phyloP scores from a whole-genome alignment of 768 basidiomycete genomes.

The Boletus bicolor region DNA sequence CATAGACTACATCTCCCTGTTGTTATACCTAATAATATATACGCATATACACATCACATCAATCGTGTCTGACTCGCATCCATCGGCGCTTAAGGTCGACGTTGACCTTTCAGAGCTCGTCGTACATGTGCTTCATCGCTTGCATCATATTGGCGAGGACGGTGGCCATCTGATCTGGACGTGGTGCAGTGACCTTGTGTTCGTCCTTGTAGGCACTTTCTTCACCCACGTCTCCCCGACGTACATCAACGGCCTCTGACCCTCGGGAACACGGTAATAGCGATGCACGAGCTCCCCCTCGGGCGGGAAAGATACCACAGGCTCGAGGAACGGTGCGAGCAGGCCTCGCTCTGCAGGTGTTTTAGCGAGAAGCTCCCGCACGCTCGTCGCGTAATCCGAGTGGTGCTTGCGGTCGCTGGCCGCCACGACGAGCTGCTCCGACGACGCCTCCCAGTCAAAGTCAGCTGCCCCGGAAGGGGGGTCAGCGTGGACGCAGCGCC shows the following conservation, averaged over 20 bases:
- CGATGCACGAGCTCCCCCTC: not conserved
- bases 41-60: not conserved
- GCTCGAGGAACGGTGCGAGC: not conserved
- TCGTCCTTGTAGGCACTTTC: not conserved
- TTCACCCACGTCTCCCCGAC: slow-evolving; percentile 5
- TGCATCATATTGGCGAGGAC: not conserved
- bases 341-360: not conserved
- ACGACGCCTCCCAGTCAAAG: too few species aligned
- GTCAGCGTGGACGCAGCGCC: not conserved
- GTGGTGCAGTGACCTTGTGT: not conserved
- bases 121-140: not conserved
- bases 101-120: not conserved
- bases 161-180: not conserved
- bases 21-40: slow-evolving; percentile 12
- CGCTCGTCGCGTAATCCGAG: not conserved
- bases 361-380: not conserved
- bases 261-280: not conserved
- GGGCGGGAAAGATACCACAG: not conserved
- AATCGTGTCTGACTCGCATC: too few species aligned
- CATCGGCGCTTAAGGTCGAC: too few species aligned
- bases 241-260: not conserved
- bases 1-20: slow-evolving; percentile 8
- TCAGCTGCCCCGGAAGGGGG: not conserved
- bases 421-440: not conserved
- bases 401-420: not conserved